These are phyloP conservation scores for Phytophthora litchii DNA, from an alignment of 352 stramenopile species.

Conservation along the genomic window DNA sequence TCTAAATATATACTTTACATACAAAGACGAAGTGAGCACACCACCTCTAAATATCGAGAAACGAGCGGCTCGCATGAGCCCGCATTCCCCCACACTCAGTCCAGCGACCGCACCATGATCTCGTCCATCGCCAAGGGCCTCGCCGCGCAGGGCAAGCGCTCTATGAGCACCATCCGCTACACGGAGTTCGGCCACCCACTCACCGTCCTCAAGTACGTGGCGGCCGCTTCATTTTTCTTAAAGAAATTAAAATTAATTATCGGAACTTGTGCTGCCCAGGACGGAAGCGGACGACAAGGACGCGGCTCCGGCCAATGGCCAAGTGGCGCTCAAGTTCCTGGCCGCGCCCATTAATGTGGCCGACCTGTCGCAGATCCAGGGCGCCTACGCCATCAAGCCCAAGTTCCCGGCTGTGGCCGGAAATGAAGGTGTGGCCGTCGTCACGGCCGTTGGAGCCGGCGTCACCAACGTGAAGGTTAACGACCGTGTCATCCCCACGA, in stretches of 20 bases:
- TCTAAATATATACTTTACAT: too few relatives aligned
- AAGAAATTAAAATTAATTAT: too few relatives aligned
- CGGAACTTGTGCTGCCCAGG: slow-evolving; percentile 35
- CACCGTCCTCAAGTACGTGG: slow-evolving; percentile 60
- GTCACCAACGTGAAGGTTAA: slow-evolving; percentile 88
- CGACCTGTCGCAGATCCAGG: slow-evolving; percentile 90
- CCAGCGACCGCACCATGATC: slow-evolving; percentile 47
- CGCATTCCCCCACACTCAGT: background rate
- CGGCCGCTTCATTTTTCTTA: too few relatives aligned
- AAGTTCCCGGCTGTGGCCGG: slow-evolving; percentile 80
- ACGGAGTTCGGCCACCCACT: slow-evolving; percentile 75
- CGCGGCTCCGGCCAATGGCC: slow-evolving; percentile 44
- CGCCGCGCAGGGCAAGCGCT: slow-evolving; percentile 48
- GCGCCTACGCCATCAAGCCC: slow-evolving; percentile 80
- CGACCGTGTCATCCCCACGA: slow-evolving; percentile 84
- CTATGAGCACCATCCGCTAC: slow-evolving; percentile 81
- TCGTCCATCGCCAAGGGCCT: slow-evolving; percentile 65
- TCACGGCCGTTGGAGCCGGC: slow-evolving; percentile 80
- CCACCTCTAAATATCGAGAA: background rate
- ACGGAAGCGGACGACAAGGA: slow-evolving; percentile 73
- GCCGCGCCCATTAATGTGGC: slow-evolving; percentile 89
- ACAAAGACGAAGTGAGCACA: too few relatives aligned
- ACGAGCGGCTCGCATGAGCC: slow-evolving; percentile 16
- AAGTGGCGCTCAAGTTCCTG: slow-evolving; percentile 90
- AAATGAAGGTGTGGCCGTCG: slow-evolving; percentile 86